Base-by-base conservation (phyloP, 768 basidiomycete genomes). In the Mrakia hoshinonis region DNA sequence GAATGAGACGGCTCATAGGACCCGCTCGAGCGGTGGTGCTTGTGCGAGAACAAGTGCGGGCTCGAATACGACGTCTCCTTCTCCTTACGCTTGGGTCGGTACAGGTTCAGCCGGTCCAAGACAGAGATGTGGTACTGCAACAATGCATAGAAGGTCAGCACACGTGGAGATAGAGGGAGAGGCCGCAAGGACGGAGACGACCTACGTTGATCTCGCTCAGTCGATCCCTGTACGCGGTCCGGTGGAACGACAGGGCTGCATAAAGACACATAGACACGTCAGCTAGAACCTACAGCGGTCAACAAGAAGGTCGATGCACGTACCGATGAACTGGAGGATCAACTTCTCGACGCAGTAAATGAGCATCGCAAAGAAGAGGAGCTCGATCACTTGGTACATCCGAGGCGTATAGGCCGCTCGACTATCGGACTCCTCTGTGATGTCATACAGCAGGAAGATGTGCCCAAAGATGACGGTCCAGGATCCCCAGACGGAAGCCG, bases 381-480 rank as follows among this genome's bases (percentile, higher is more conserved):
- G 89, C 75, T 87, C 83, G 24, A 91, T 83, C 9, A 83, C 85
- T 80, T 89, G 38, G 4, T 20, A 47, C 22, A 65, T 47, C 43
- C 29, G 31, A 29, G 81, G 78, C 3, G 88, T 87, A 75, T 91
- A 91, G 2, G 76, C 68, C 11, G 89, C 88, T 48, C 81, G 81
- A 76, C 87, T 89, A 4, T 76, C 51, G 18, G 61, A 74, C 4
- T 79, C 75, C 9, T 83, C 75, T 18, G 77, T 77, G 13, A 73
- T 68, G 73, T 86, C 77, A 74, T 87, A 84, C 61, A 91, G 79
- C 29, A 81, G 72, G 78, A 82, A 91, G 69, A 91, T 88, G 68
- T 84, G 79, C 60, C 80, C 81, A 77, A 91, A 91, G 58, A 90
- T 83, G 74, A 91, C 87, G 58, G 83, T 82, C 89, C 89, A 91